phyloP scores from a whole-genome alignment of 2,329 filamentous ascomycete species.

The Fusarium lyarnte region DNA sequence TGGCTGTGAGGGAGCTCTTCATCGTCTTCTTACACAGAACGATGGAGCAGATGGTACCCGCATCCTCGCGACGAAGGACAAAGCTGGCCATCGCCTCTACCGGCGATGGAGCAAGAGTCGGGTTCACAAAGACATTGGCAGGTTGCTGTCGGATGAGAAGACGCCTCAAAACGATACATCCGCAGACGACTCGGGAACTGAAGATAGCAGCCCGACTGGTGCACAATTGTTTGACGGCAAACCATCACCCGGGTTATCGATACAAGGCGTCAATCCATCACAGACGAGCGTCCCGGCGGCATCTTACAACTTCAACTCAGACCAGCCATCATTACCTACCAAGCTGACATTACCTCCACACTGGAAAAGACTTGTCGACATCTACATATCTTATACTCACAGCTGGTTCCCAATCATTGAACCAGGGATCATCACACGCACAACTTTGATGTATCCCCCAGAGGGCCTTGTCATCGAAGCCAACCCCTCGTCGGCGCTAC shows the following conservation, averaged over 20 bases:
- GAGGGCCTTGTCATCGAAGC: constrained; percentile 46
- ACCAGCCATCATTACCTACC: constrained; percentile 9
- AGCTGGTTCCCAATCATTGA: constrained; percentile 80
- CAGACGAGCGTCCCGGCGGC: constrained; percentile 11
- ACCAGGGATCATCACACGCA: constrained; percentile 67
- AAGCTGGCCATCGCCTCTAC: constrained; percentile 65
- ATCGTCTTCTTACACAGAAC: constrained; percentile 60
- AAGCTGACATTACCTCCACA: constrained; percentile 58
- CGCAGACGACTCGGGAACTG: constrained; percentile 47
- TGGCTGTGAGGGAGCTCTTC: constrained; percentile 67
- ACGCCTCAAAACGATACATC: constrained; percentile 47
- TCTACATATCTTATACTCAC: constrained; percentile 80
- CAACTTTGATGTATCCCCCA: constrained; percentile 54
- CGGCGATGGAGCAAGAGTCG: constrained; percentile 70
- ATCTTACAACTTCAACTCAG: constrained; percentile 6
- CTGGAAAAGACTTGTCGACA: constrained; percentile 71
- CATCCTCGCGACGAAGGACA: constrained; percentile 62
- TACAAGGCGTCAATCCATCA: constrained; percentile 20
- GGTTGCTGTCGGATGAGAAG: constrained; percentile 62
- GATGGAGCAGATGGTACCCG: constrained; percentile 52
- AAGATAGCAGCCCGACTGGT: constrained; percentile 42
- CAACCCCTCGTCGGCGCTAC: constrained; percentile 48
- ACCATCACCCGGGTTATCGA: constrained; percentile 30
- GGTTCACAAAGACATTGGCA: constrained; percentile 70
- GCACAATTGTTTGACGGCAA: constrained; percentile 31